phyloP scores from a whole-genome alignment of 805 yeast genomes.

The Nakazawaea peltata region DNA sequence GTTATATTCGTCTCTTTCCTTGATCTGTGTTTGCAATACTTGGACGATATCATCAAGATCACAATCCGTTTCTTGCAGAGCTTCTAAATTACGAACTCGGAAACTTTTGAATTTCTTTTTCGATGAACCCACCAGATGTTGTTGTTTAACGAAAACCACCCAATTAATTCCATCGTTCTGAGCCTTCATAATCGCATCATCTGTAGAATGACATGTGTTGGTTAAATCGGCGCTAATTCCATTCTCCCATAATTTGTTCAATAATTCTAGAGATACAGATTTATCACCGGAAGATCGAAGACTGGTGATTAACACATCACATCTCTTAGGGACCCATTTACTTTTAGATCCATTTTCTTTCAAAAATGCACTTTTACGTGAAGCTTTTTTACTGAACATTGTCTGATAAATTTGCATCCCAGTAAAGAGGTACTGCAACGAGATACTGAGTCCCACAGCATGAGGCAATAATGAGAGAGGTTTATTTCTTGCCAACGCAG shows the following conservation, averaged over 20 bases:
- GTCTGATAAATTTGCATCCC: slow-evolving; percentile 41
- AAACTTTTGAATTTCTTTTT: slow-evolving; percentile 67
- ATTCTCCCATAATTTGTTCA: slow-evolving; percentile 64
- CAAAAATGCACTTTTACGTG: slow-evolving; percentile 23
- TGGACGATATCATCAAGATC: slow-evolving; percentile 58
- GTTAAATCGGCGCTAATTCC: slow-evolving; percentile 72
- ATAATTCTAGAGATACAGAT: slow-evolving; percentile 54
- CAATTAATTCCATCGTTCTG: slow-evolving; percentile 64
- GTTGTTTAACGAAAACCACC: slow-evolving; percentile 76
- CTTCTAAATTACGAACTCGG: slow-evolving; percentile 55
- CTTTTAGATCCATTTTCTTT: slow-evolving; percentile 24
- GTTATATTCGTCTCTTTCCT: slow-evolving; percentile 12
- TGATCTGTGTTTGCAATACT: slow-evolving; percentile 24
- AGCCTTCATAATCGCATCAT: slow-evolving; percentile 61
- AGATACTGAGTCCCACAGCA: slow-evolving; percentile 85
- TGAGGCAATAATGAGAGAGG: slow-evolving; percentile 27
- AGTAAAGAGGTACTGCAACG: slow-evolving; percentile 57
- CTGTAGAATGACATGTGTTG: slow-evolving; percentile 37
- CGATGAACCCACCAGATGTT: slow-evolving; percentile 30
- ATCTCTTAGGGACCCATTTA: slow-evolving; percentile 53
- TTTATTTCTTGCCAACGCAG: slow-evolving; percentile 49
- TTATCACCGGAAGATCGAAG: slow-evolving; percentile 48
- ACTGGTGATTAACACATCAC: slow-evolving; percentile 77
- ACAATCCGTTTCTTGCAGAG: slow-evolving; percentile 62
- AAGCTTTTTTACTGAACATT: slow-evolving; percentile 17